Base-by-base conservation (phyloP, 345 rosid genomes). In the Isatis tinctoria region DNA sequence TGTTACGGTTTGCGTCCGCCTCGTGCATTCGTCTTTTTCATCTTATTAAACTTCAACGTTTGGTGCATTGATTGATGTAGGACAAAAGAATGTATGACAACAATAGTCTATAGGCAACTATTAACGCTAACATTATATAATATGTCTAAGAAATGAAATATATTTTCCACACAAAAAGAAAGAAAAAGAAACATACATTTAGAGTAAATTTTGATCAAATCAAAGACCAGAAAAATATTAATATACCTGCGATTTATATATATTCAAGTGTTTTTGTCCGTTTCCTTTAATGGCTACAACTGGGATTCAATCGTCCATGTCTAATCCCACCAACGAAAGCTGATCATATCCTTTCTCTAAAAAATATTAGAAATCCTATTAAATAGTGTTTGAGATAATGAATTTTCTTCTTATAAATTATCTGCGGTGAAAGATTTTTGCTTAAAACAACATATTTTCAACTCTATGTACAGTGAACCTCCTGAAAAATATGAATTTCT, bases 1-100 rank as follows among this genome's bases (percentile, higher is more conserved):
- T 65, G 73, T 65, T 57, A 49, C 80, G 56, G 80, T 49, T 77
- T 65, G 63, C 73, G 35, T 71, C 68, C 69, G 73, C 63, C 76
- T 59, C 76, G 80, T 77, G 77, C 77, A 72, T 65, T 77, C 66
- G 54, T 47, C 18, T 47, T 70, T 45, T 64, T 27, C 39, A 16
- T 16, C 36, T 53, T 20, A 37, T 57, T 14, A 48, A 51, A 48
- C 22, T 58, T 65, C 41, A 73, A 59, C 72, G 64, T 77, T 77
- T 71, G 73, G 77, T 65, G 69, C 73, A 77, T 66, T 72, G 77
- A 66, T 71, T 77, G 72, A 72, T 71, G 71, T 41, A 71, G 4
- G 76, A 65, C 75, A 59, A 65, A 65, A 28, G 17, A 47, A 6
- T 33, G 39, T 47, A 39, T 28, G 47, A n/a, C 49, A 48, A 18